Evolutionary conservation across 257 asterid genomes (phyloP), one percentile per base, ranked within the genome.

Genomic region (Nicotiana attenuata): DNA sequence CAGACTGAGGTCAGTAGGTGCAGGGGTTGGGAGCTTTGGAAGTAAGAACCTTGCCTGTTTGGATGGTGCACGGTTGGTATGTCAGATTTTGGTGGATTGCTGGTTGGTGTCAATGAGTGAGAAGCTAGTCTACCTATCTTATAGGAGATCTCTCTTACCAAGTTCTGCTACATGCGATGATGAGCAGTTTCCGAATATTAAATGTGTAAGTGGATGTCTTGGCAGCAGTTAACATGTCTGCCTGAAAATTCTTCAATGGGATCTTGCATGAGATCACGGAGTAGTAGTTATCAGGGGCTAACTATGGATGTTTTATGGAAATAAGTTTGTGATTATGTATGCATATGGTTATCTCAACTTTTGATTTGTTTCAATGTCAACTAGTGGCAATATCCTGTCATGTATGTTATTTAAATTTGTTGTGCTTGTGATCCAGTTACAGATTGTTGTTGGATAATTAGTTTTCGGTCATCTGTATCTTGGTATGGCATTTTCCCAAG

Each of bases 1-100:
- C 89, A 91, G 90, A 83, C 89, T 86, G 89, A 86, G 89, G 88
- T 89, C 91, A 85, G 86, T 89, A 89, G 90, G 91, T 84, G 88
- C 85, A 82, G 87, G 57, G 33, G 81, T 84, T 86, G 85, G 90
- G 84, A 78, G 82, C 78, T 85, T 84, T 77, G 87, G 81, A 85
- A 83, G 86, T 85, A 86, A 79, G 88, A 83, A 89, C 86, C 85
- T 89, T 87, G 83, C 88, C 86, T 85, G 89, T 91, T 86, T 85
- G 83, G 85, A 76, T 88, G 89, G 84, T 85, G 87, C 87, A 90
- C 69, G 83, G 76, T 65, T 7, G 78, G 80, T 69, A 38, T 81
- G 65, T 82, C 75, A 80, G 84, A 63, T 84, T 83, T 82, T 82
- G 89, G 86, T 79, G 84, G 89, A 68, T 65, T 84, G 85, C 85